Conservation (phyloP, 345 rosid species). For the Salix suchowensis region DNA sequence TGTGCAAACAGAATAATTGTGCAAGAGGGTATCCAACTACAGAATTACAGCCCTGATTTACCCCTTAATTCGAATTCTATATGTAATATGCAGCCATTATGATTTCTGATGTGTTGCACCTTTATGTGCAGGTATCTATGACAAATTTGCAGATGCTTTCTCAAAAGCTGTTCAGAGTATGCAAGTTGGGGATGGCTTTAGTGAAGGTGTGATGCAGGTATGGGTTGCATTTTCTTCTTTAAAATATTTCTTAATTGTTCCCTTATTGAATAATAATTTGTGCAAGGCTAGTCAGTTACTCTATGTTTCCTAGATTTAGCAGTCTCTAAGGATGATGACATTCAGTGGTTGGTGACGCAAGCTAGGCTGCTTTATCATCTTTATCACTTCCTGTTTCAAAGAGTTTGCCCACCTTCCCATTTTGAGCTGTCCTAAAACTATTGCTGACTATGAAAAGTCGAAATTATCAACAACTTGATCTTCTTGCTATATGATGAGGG, state of each 20-base stretch:
- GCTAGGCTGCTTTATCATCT: not conserved
- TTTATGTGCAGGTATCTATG: conserved; percentile 72
- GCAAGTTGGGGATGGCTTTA: conserved; percentile 95
- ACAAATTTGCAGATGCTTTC: conserved; percentile 76
- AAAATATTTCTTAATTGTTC: not conserved
- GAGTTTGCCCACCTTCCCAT: not conserved
- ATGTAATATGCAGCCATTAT: not conserved
- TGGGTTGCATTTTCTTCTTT: not conserved
- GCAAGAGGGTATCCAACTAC: conserved; percentile 71
- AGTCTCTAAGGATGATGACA: not conserved
- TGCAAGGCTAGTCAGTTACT: not conserved
- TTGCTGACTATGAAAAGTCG: not conserved
- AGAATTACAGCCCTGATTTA: not conserved
- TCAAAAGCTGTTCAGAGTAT: conserved; percentile 78
- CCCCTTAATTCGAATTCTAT: not conserved
- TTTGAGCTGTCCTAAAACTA: not conserved
- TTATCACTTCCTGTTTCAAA: not conserved
- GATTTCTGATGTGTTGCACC: not conserved
- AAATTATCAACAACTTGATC: too few species aligned
- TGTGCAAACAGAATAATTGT: conserved; percentile 87
- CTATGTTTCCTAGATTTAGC: not conserved
- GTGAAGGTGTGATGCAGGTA: conserved; percentile 75
- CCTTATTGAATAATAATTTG: not conserved
- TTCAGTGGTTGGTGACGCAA: not conserved
- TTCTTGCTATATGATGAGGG: too few species aligned